Conservation (phyloP, 257 asterid genomes). For the Solanum raphanifolium region DNA sequence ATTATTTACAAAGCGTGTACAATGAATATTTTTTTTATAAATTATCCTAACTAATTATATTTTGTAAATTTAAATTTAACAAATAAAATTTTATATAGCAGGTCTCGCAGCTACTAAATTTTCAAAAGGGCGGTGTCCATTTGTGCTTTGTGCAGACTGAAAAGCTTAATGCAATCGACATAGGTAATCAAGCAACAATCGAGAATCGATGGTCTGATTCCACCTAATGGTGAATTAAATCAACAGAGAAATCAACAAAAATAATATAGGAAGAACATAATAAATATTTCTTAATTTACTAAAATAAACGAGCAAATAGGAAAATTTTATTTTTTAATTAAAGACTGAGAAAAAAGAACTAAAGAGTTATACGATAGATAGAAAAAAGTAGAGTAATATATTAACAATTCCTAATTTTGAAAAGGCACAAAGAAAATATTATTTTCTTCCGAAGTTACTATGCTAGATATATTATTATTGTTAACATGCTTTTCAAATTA, state of each 20-base stretch:
- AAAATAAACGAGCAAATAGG: background rate
- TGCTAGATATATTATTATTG: no score
- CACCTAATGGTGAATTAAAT: no score
- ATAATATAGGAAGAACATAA: background rate
- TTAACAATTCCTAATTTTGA: background rate
- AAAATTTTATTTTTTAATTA: background rate
- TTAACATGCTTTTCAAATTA: background rate
- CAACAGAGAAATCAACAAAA: no score
- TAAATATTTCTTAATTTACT: background rate
- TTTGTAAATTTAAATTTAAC: background rate
- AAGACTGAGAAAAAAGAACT: background rate
- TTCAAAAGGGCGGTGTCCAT: no score
- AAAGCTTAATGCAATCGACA: no score
- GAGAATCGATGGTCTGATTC: no score
- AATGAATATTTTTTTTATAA: background rate
- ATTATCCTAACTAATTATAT: no score
- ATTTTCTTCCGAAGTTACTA: no score
- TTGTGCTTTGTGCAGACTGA: no score
- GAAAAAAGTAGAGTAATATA: background rate
- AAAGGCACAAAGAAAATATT: background rate
- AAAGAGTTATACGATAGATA: background rate
- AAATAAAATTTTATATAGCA: no score
- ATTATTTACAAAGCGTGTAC: background rate
- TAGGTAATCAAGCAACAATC: rapidly evolving
- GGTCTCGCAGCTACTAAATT: no score